A percentile compares a stretch with the other conserved stretches of the same genome.
Evolutionary conservation across 805 yeast genomes (phyloP).

Genomic region (Candida takata): DNA sequence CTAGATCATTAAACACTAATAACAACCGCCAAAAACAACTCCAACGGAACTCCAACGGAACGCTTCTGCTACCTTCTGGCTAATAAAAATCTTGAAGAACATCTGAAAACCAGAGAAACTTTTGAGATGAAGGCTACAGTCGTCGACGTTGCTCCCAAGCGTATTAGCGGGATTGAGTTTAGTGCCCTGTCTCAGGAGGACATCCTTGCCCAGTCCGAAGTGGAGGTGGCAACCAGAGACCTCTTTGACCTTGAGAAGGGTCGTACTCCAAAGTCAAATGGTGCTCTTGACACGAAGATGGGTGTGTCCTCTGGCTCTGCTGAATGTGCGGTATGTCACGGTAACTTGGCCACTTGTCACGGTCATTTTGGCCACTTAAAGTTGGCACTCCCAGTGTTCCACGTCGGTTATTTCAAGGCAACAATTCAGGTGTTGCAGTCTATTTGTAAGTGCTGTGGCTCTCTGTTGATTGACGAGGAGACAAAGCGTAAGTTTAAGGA

Average conservation of each 20-base stretch:
- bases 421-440: constrained; percentile 83
- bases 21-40: not conserved
- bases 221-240: constrained; percentile 87
- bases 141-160: constrained; percentile 77
- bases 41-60: constrained; percentile 1
- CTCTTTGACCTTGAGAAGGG: constrained; percentile 88
- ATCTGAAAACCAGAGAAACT: not conserved
- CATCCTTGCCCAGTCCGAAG: constrained; percentile 89
- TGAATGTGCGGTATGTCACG: constrained; percentile 89
- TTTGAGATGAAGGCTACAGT: constrained; percentile 33
- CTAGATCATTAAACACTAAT: no score
- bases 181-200: constrained; percentile 91
- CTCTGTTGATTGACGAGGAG: constrained; percentile 65
- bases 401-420: constrained; percentile 93
- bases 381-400: constrained; percentile 92
- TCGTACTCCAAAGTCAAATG: constrained; percentile 70
- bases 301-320: constrained; percentile 85
- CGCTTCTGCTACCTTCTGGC: constrained; percentile 20
- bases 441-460: constrained; percentile 85
- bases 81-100: constrained; percentile 16
- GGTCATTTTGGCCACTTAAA: constrained; percentile 97
- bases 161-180: constrained; percentile 84
- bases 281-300: constrained; percentile 90
- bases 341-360: constrained; percentile 88
- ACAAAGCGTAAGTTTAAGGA: constrained; percentile 58